Conservation (phyloP, 148 eudicot species). For the Nyssa sinensis region DNA sequence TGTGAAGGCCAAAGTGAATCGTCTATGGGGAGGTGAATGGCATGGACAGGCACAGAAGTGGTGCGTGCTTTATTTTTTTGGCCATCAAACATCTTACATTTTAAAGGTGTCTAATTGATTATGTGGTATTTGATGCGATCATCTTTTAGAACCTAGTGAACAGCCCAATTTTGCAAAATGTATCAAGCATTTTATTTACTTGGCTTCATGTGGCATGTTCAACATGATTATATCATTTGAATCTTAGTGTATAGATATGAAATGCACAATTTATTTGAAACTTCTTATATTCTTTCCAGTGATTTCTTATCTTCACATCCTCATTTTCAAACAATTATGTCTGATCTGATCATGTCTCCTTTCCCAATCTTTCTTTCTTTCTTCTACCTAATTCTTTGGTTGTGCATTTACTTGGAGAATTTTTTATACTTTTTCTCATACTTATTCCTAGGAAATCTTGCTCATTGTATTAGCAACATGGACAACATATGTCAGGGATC, state of each 20-base stretch:
- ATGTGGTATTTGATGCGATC: neutral
- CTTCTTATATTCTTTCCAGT: neutral
- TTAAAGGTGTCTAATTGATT: neutral
- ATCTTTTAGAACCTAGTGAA: neutral
- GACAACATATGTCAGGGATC: too few species aligned
- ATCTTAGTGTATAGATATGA: neutral
- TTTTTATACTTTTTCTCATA: neutral
- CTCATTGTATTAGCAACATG: neutral
- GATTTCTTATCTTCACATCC: too few species aligned
- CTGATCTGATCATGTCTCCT: too few species aligned
- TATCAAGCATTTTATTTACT: neutral
- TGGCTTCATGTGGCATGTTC: neutral
- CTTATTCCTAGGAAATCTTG: neutral
- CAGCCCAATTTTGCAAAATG: neutral
- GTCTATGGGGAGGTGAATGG: conserved; percentile 99
- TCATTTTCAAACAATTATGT: too few species aligned
- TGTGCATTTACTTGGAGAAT: neutral
- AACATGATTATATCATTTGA: neutral
- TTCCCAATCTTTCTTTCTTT: too few species aligned
- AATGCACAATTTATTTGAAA: neutral
- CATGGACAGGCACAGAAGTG: conserved; percentile 98
- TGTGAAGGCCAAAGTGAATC: conserved; percentile 95
- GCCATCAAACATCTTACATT: neutral
- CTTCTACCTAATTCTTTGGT: neutral
- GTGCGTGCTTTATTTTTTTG: conserved; percentile 31